Evolutionary conservation across 495 filamentous ascomycete genomes (phyloP).

Genomic region (Talaromyces trachyspermus): DNA sequence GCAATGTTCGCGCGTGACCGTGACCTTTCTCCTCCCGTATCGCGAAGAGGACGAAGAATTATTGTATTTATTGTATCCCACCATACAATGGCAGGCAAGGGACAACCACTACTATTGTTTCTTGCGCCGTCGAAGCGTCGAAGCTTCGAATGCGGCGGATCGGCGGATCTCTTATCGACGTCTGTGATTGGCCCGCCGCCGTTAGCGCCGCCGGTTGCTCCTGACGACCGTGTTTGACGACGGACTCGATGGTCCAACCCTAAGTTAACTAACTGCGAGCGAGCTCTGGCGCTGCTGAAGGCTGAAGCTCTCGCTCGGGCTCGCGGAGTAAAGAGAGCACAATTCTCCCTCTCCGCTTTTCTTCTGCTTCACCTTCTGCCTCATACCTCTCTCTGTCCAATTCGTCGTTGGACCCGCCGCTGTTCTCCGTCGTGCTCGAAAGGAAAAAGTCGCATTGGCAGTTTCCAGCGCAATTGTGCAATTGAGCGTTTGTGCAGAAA

Average conservation of each 20-base stretch:
- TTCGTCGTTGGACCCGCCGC: background rate
- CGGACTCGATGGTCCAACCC: too few relatives aligned
- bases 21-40: too few relatives aligned
- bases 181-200: background rate
- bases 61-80: too few relatives aligned
- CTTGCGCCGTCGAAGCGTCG: background rate
- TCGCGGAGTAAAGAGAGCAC: background rate
- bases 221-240: background rate
- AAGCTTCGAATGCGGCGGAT: background rate
- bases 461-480: background rate
- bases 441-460: too few relatives aligned
- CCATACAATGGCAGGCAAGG: too few relatives aligned
- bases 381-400: background rate
- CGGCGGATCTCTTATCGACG: too few relatives aligned
- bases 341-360: background rate
- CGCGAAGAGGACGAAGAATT: too few relatives aligned
- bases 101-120: too few relatives aligned
- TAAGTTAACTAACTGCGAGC: too few relatives aligned
- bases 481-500: constrained; percentile 11
- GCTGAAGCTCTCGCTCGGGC: background rate
- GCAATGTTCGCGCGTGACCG: too few relatives aligned
- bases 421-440: background rate
- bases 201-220: constrained; percentile 5
- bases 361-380: background rate
- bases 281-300: background rate